Conservation (phyloP, 2,329 filamentous ascomycete species). For the Monilinia fructigena region DNA sequence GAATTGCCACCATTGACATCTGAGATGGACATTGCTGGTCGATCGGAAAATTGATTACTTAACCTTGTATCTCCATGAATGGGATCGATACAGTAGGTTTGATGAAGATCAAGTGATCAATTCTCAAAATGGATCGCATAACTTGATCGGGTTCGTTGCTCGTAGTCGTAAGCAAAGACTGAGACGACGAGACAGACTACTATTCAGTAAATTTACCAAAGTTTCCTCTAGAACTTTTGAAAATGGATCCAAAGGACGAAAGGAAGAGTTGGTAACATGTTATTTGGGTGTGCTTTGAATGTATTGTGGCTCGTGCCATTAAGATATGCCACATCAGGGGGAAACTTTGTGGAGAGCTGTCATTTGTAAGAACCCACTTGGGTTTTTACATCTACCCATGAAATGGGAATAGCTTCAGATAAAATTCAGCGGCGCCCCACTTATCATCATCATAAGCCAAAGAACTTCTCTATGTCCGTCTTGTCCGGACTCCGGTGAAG, state of each 20-base stretch:
- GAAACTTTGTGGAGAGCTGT: conserved; percentile 13
- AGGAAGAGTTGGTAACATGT: conserved; percentile 1
- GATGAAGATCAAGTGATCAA: not conserved
- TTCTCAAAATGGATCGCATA: not conserved
- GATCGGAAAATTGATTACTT: not conserved
- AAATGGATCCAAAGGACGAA: not conserved
- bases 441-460: not conserved
- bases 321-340: conserved; percentile 4
- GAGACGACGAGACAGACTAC: no score
- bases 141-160: not conserved
- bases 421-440: not conserved
- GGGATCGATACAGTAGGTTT: not conserved
- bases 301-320: conserved; percentile 3
- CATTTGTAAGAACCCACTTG: conserved; percentile 8
- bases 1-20: not conserved
- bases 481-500: not conserved
- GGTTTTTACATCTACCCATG: conserved; percentile 19
- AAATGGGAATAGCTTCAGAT: conserved; percentile 23
- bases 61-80: conserved; percentile 9
- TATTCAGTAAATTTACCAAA: no score
- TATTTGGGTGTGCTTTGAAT: conserved; percentile 9
- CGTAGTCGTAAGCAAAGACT: not conserved
- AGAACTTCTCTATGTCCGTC: not conserved
- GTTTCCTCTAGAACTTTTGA: not conserved
- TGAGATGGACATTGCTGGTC: not conserved